Conservation (phyloP, 805 yeast genomes). For the Torulaspora microellipsoides region DNA sequence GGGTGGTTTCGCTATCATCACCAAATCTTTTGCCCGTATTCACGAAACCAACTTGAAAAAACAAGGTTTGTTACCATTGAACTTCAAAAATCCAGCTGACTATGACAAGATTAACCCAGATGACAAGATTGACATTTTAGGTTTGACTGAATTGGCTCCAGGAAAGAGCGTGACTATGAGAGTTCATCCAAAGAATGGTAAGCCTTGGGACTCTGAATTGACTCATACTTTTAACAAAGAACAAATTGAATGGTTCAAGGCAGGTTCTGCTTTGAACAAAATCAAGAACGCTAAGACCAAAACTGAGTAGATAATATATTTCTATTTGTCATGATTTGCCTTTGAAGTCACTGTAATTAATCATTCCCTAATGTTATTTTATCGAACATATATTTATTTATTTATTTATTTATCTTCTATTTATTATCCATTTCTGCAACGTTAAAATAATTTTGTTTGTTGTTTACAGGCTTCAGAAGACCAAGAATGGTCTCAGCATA, state of each 20-base stretch:
- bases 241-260: conserved; percentile 98
- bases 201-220: conserved; percentile 82
- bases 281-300: conserved; percentile 19
- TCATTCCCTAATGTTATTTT: conserved; percentile 10
- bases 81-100: conserved; percentile 82
- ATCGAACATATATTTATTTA: conserved; percentile 9
- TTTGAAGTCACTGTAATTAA: conserved; percentile 14
- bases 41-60: conserved; percentile 99
- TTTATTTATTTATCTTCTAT: conserved; percentile 10
- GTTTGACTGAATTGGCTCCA: conserved; percentile 82
- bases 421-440: background rate
- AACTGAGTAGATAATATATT: conserved; percentile 1
- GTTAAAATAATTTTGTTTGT: background rate
- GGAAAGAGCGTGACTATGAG: conserved; percentile 84
- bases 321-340: conserved; percentile 2
- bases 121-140: conserved; percentile 84
- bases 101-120: conserved; percentile 91
- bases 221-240: conserved; percentile 94
- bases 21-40: conserved; percentile 97
- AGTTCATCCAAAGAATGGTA: conserved; percentile 66
- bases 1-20: conserved; percentile 96
- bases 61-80: conserved; percentile 97
- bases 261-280: conserved; percentile 98
- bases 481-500: no score
- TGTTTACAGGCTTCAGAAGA: no score